Conservation (phyloP, 2,329 filamentous ascomycete genomes). For the Cladosporium sp. region DNA sequence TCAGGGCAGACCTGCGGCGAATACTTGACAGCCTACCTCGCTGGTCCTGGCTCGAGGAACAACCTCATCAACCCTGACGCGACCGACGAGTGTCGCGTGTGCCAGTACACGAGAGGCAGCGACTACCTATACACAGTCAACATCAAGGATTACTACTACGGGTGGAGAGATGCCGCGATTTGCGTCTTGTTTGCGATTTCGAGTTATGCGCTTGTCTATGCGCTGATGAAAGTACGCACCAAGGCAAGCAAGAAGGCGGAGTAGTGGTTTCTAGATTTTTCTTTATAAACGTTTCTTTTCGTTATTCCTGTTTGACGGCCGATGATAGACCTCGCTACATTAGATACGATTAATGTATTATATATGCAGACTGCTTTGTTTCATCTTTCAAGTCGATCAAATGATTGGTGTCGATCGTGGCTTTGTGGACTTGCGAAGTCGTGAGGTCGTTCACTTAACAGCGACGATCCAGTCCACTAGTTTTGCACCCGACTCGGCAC, state of each 20-base stretch:
- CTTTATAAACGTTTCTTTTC: neutral
- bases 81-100: slow-evolving; percentile 55
- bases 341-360: neutral
- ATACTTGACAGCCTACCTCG: slow-evolving; percentile 54
- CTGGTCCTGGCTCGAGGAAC: slow-evolving; percentile 37
- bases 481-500: neutral
- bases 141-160: slow-evolving; percentile 57
- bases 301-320: neutral
- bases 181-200: slow-evolving; percentile 50
- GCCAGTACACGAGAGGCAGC: slow-evolving; percentile 53
- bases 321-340: neutral
- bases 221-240: slow-evolving; percentile 39
- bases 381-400: neutral
- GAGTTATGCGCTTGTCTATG: slow-evolving; percentile 36
- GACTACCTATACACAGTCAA: slow-evolving; percentile 61
- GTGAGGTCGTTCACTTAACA: neutral
- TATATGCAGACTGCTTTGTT: neutral
- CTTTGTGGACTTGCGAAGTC: neutral
- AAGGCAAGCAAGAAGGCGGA: slow-evolving; percentile 40
- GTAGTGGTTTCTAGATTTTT: slow-evolving; percentile 10
- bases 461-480: neutral
- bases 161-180: slow-evolving; percentile 63
- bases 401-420: too few species aligned
- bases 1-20: slow-evolving; percentile 52
- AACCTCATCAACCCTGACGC: slow-evolving; percentile 59